Conservation (phyloP, 2,329 filamentous ascomycete genomes). For the Pseudogymnoascus sp. region DNA sequence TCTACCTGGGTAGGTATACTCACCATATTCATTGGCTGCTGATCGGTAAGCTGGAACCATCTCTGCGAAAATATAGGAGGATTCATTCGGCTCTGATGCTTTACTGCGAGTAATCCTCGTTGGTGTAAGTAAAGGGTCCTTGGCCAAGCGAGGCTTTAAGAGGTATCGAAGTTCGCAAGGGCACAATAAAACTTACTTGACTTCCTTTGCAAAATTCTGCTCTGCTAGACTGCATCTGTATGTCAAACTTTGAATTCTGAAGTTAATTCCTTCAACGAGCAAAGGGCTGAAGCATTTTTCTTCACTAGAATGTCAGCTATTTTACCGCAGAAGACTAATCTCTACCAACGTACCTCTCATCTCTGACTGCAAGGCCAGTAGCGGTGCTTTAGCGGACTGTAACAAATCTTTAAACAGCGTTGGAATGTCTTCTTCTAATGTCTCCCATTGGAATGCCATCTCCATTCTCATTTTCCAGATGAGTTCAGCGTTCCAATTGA, state of each 20-base stretch:
- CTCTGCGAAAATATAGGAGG: constrained; percentile 18
- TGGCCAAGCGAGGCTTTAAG: constrained; percentile 1
- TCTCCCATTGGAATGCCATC: constrained; percentile 24
- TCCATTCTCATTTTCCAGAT: constrained; percentile 31
- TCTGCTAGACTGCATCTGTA: constrained; percentile 15
- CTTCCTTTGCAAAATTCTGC: constrained; percentile 15
- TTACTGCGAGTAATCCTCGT: constrained; percentile 14
- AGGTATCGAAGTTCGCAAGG: neutral
- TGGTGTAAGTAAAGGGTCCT: constrained; percentile 11
- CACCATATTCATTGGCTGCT: constrained; percentile 14
- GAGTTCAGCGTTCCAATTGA: constrained; percentile 29
- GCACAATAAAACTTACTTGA: constrained; percentile 15
- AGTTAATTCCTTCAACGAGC: constrained; percentile 15
- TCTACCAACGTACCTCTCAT: constrained; percentile 13
- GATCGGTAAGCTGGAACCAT: constrained; percentile 18
- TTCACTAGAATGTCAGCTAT: neutral
- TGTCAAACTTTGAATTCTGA: constrained; percentile 18
- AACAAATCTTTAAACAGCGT: constrained; percentile 16
- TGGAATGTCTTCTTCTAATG: constrained; percentile 26
- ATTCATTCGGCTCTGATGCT: constrained; percentile 18
- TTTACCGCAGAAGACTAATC: neutral
- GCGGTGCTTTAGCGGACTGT: constrained; percentile 9
- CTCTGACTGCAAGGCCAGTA: constrained; percentile 13
- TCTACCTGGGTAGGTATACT: constrained; percentile 11
- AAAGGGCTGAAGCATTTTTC: constrained; percentile 10